These are phyloP conservation scores for Tolypocladium sp. DNA, from an alignment of 2,329 filamentous ascomycete species.

Conservation along the genomic window DNA sequence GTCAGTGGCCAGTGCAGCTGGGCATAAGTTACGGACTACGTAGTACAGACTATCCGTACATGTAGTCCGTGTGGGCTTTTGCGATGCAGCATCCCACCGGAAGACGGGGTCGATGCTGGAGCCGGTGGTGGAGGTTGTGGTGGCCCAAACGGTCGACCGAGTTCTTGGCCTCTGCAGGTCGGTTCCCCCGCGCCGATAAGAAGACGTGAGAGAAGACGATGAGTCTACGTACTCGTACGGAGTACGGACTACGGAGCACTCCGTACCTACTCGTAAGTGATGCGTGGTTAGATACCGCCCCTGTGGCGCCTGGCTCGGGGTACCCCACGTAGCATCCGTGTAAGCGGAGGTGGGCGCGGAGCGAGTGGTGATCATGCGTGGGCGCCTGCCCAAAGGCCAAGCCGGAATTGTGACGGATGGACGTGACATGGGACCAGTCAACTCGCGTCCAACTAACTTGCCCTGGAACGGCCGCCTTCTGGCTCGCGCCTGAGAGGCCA, in stretches of 20 bases:
- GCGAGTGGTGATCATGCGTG: not conserved
- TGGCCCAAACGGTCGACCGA: not conserved
- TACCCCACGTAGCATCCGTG: not conserved
- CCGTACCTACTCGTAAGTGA: too few species aligned
- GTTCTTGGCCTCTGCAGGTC: not conserved
- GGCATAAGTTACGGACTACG: too few species aligned
- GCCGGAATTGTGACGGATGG: too few species aligned
- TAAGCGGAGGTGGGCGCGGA: not conserved
- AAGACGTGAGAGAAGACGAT: not conserved
- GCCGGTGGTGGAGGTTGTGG: not conserved
- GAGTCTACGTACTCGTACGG: too few species aligned
- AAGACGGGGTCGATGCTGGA: not conserved
- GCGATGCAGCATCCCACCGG: not conserved
- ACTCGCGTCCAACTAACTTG: not conserved
- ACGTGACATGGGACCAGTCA: not conserved
- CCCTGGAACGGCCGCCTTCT: too few species aligned
- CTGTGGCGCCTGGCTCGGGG: too few species aligned
- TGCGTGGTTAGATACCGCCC: too few species aligned
- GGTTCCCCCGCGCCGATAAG: not conserved
- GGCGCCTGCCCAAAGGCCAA: not conserved
- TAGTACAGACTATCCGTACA: not conserved
- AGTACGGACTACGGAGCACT: too few species aligned
- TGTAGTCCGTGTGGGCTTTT: not conserved
- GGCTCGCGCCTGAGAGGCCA: too few species aligned
- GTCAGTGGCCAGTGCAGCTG: not conserved